Evolutionary conservation across 805 yeast genomes (phyloP), one percentile per base, ranked within the genome.

Genomic region (Tetrapisispora arboricola): DNA sequence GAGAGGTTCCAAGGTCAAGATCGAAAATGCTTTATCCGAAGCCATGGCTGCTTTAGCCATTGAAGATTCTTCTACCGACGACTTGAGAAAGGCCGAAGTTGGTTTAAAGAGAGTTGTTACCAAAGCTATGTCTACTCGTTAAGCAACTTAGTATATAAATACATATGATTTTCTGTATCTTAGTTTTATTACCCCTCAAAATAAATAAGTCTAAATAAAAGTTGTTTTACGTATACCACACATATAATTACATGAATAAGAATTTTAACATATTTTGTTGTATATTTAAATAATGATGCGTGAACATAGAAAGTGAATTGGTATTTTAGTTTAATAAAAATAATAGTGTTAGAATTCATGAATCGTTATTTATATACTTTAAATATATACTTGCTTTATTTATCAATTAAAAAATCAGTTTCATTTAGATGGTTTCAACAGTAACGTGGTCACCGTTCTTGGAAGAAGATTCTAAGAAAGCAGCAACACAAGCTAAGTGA

Each of bases 81-180:
- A 88, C 72, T 80, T 75, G 76, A 85, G 97, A 83, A 92, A 86
- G 83, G 97, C 98, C 65, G 97, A 92, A 80, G 86, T 92, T 70
- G 81, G 87, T 71, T 84, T 92, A 71, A 92, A 92, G 87, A 85
- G 98, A 74, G 96, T 90, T 66, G 96, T 90, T 70, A 90, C 96
- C 78, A 90, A 87, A 78, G 96, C 96, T 70, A 84, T 88, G 87
- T 84, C 96, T 61, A 78, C 96, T 70, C 96, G 96, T 79, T 84
- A 82, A 80, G 72, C 46, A 8, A 20, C 21, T 2, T 36, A 28
- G n/a, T 36, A 36, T 18, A 36, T 36, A 36, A 36, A 6, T 27
- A 27, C 15, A 27, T 19, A 17, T 20, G 4, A 28, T 16, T 36
- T 3, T 36, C 31, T 36, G 38, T 36, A 36, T 27, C 38, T 27